These are phyloP conservation scores for Rhizopus arrhizus DNA, from an alignment of 371 early-diverging fungal genomes.

Conservation along the genomic window DNA sequence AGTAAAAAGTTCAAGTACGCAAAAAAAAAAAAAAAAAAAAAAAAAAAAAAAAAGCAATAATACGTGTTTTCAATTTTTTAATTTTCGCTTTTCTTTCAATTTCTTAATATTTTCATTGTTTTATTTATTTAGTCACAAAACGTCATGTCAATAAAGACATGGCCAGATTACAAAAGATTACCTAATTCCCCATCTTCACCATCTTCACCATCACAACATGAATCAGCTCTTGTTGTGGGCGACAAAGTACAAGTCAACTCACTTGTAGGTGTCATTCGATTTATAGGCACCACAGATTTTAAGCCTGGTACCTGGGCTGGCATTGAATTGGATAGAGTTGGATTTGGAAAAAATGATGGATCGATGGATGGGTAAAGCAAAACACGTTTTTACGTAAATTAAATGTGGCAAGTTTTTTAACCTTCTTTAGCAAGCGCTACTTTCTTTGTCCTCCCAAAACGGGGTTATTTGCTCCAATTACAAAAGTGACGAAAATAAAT, in stretches of 20 bases:
- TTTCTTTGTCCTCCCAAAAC: conserved; percentile 33
- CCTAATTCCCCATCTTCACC: conserved; percentile 16
- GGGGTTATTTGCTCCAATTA: conserved; percentile 25
- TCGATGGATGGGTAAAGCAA: conserved; percentile 58
- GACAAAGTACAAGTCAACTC: conserved; percentile 21
- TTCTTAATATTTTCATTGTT: neutral
- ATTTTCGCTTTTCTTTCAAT: neutral
- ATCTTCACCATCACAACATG: conserved; percentile 7
- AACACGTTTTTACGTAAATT: neutral
- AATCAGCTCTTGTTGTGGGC: conserved; percentile 8
- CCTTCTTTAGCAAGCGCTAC: conserved; percentile 25
- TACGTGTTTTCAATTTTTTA: neutral
- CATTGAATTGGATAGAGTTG: conserved; percentile 67
- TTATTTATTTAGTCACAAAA: neutral
- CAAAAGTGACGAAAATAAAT: conserved; percentile 17
- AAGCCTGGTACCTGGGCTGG: conserved; percentile 81
- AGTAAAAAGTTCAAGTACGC: neutral
- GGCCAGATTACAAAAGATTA: conserved; percentile 12
- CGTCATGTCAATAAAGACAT: conserved; percentile 21
- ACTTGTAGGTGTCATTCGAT: conserved; percentile 61
- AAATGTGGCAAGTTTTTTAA: neutral
- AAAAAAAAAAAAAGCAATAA: no score
- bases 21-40: no score
- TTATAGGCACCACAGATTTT: conserved; percentile 66
- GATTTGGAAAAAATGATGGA: conserved; percentile 79